These are phyloP conservation scores for Pseudocercospora pini-densiflorae DNA, from an alignment of 2,329 filamentous ascomycete species.

Conservation along the genomic window DNA sequence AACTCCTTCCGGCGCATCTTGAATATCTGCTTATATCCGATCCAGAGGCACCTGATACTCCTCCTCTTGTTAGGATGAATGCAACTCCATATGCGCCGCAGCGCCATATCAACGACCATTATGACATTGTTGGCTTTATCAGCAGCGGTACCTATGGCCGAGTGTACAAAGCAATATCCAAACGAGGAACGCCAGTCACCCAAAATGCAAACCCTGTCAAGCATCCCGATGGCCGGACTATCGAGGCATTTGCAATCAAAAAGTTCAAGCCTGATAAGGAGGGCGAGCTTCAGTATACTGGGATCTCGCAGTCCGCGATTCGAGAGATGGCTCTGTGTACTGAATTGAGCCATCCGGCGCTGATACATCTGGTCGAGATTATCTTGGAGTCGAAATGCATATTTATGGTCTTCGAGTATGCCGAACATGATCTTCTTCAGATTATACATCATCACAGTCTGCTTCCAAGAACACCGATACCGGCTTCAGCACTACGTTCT, in stretches of 20 bases:
- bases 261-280: slow-evolving; percentile 99
- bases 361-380: slow-evolving; percentile 90
- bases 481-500: slow-evolving; percentile 84
- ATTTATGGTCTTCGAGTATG: slow-evolving; percentile 99
- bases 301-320: slow-evolving; percentile 95
- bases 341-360: slow-evolving; percentile 84
- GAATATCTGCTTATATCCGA: slow-evolving; percentile 13
- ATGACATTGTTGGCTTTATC: slow-evolving; percentile 97
- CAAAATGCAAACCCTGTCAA: slow-evolving; percentile 29
- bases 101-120: slow-evolving; percentile 87
- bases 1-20: slow-evolving; percentile 12
- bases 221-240: slow-evolving; percentile 38
- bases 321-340: slow-evolving; percentile 98
- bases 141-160: slow-evolving; percentile 97
- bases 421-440: slow-evolving; percentile 94
- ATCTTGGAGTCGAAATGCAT: slow-evolving; percentile 99
- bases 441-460: slow-evolving; percentile 98
- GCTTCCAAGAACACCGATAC: slow-evolving; percentile 84
- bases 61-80: slow-evolving; percentile 40
- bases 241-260: slow-evolving; percentile 95
- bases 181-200: slow-evolving; percentile 68
- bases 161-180: slow-evolving; percentile 93
- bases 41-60: slow-evolving; percentile 35
- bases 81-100: slow-evolving; percentile 65
- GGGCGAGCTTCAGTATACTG: slow-evolving; percentile 95